Conservation (phyloP, 148 eudicot species). For the Fagopyrum esculentum region DNA sequence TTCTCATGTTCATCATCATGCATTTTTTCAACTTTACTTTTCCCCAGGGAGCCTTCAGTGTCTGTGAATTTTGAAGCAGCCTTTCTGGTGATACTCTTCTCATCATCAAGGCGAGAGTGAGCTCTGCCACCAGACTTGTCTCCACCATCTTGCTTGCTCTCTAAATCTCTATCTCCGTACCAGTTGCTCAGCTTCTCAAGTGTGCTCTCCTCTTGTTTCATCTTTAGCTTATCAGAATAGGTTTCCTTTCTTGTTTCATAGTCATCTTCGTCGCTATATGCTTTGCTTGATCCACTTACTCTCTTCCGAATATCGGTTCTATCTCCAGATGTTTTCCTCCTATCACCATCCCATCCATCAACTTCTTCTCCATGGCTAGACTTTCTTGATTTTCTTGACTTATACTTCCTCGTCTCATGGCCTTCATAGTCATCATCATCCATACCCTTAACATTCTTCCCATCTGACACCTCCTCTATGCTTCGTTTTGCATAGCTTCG, state of each 20-base stretch:
- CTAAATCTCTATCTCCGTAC: slow-evolving; percentile 74
- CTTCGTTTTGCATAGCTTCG: slow-evolving; percentile 30
- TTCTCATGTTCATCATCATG: slow-evolving; percentile 42
- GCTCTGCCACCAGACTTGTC: slow-evolving; percentile 41
- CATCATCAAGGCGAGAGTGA: too few species aligned
- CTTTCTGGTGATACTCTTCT: too few species aligned
- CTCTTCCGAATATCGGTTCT: slow-evolving; percentile 50
- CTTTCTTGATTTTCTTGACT: slow-evolving; percentile 52
- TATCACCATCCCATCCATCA: slow-evolving; percentile 51
- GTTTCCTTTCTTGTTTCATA: slow-evolving; percentile 47
- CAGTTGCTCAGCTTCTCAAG: slow-evolving; percentile 73
- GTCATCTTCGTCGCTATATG: slow-evolving; percentile 55
- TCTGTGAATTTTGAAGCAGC: too few species aligned
- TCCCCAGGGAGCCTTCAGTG: too few species aligned
- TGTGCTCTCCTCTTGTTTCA: slow-evolving; percentile 60
- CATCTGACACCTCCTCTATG: slow-evolving; percentile 31
- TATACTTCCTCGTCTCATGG: slow-evolving; percentile 50
- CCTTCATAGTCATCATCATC: slow-evolving; percentile 49
- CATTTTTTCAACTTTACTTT: slow-evolving; percentile 33
- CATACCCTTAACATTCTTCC: slow-evolving; percentile 30
- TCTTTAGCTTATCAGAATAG: slow-evolving; percentile 45
- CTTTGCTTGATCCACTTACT: slow-evolving; percentile 47
- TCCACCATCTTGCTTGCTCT: slow-evolving; percentile 46
- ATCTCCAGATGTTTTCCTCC: slow-evolving; percentile 49
- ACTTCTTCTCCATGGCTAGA: slow-evolving; percentile 43